Conservation (phyloP, 441 rosid genomes). For the Daphne laureola region DNA sequence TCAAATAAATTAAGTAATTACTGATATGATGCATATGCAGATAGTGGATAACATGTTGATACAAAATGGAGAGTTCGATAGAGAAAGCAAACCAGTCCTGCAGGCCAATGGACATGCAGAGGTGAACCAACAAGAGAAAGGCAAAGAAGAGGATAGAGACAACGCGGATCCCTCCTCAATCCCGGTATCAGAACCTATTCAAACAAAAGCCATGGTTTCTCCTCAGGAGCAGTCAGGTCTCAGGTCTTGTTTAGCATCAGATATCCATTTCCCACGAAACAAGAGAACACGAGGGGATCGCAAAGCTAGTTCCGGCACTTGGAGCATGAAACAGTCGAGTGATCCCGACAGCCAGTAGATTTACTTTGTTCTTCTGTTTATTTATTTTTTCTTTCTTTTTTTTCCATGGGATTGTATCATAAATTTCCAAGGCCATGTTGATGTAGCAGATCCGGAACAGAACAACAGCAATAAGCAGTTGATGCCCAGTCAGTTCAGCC, state of each 20-base stretch:
- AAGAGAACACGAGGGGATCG: constrained; percentile 89
- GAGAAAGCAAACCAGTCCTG: constrained; percentile 26
- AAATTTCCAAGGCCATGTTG: background rate
- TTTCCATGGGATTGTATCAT: too few relatives aligned
- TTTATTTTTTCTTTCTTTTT: background rate
- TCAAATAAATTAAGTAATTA: background rate
- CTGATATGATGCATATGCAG: constrained; percentile 29
- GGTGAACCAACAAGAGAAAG: constrained; percentile 34
- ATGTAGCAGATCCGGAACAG: background rate
- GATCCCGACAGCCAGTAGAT: constrained; percentile 72
- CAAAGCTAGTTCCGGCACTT: constrained; percentile 59
- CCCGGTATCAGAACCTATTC: constrained; percentile 29
- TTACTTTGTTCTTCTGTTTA: background rate
- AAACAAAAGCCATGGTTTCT: constrained; percentile 13
- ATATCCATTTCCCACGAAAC: constrained; percentile 60
- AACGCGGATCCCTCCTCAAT: constrained; percentile 22
- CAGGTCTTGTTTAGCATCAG: constrained; percentile 64
- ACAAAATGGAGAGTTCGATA: constrained; percentile 47
- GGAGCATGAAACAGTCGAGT: constrained; percentile 68
- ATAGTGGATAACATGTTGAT: constrained; percentile 64
- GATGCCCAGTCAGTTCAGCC: background rate
- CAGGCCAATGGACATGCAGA: constrained; percentile 23
- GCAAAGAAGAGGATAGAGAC: constrained; percentile 48
- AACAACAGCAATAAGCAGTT: background rate
- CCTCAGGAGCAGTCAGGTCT: constrained; percentile 41